Evolutionary conservation across 805 yeast species (phyloP).

Genomic region (Barnettozyma sp.): DNA sequence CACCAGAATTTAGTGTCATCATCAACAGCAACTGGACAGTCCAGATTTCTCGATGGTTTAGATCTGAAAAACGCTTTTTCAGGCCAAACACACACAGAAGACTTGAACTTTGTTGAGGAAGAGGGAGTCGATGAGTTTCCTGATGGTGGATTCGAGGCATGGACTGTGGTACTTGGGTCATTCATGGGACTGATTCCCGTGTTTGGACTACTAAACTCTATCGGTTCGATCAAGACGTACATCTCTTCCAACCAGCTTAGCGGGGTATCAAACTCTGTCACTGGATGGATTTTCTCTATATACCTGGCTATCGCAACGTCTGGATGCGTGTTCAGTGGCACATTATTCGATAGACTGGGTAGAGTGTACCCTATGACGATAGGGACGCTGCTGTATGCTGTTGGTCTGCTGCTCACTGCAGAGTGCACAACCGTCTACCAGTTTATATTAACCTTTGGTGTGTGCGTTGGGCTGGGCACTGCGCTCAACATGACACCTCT

Average conservation of each 20-base stretch:
- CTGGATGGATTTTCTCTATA: constrained; percentile 61
- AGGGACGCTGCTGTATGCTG: constrained; percentile 40
- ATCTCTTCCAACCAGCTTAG: constrained; percentile 48
- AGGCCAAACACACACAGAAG: constrained; percentile 3
- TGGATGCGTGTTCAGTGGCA: constrained; percentile 49
- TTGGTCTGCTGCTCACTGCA: constrained; percentile 53
- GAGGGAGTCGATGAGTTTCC: constrained; percentile 28
- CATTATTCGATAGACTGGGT: constrained; percentile 59
- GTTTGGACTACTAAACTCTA: constrained; percentile 53
- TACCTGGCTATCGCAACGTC: constrained; percentile 45
- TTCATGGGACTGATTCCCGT: constrained; percentile 52
- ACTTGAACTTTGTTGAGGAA: constrained; percentile 11
- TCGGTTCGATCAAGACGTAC: constrained; percentile 63
- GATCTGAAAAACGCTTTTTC: constrained; percentile 10
- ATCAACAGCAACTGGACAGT: constrained; percentile 10
- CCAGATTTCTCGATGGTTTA: constrained; percentile 1
- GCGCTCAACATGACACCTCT: constrained; percentile 57
- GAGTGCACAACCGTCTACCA: constrained; percentile 48
- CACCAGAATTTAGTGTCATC: neutral
- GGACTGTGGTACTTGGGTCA: constrained; percentile 52
- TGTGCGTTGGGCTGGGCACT: constrained; percentile 51
- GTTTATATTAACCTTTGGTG: constrained; percentile 52
- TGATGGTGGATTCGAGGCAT: constrained; percentile 55
- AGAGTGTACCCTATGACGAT: constrained; percentile 36
- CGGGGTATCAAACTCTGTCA: constrained; percentile 40